phyloP scores from a whole-genome alignment of 441 rosid species.

The Populus tomentosa region DNA sequence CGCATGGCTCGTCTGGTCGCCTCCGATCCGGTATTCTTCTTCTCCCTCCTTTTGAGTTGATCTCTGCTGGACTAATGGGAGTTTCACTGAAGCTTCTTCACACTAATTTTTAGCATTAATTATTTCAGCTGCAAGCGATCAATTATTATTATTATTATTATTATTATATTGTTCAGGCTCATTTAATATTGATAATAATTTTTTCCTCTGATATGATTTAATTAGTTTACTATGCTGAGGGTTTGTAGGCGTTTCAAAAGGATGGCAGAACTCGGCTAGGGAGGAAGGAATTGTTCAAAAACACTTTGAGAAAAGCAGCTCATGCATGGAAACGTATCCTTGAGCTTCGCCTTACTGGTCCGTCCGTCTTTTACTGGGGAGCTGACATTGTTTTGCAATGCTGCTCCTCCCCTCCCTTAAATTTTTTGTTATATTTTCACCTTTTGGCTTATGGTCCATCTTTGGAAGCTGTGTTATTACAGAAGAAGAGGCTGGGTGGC shows the following conservation, averaged over 20 bases:
- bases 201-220: not conserved
- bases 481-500: constrained; percentile 72
- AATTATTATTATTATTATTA: not conserved
- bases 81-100: not conserved
- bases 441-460: not conserved
- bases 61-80: not conserved
- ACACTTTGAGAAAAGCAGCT: constrained; percentile 73
- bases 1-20: constrained; percentile 88
- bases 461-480: constrained; percentile 21
- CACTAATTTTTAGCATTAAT: not conserved
- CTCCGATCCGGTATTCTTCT: constrained; percentile 69
- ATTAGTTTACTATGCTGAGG: not conserved
- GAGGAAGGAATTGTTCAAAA: constrained; percentile 92
- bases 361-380: not conserved
- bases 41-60: not conserved
- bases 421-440: not conserved
- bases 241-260: constrained; percentile 61
- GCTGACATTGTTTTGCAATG: not conserved
- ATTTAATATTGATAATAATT: not conserved
- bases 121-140: not conserved
- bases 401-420: not conserved
- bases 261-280: constrained; percentile 59
- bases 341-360: constrained; percentile 84
- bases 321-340: constrained; percentile 78
- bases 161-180: not conserved